phyloP scores from a whole-genome alignment of 139 green algal genomes.

The Micractinium sp. region DNA sequence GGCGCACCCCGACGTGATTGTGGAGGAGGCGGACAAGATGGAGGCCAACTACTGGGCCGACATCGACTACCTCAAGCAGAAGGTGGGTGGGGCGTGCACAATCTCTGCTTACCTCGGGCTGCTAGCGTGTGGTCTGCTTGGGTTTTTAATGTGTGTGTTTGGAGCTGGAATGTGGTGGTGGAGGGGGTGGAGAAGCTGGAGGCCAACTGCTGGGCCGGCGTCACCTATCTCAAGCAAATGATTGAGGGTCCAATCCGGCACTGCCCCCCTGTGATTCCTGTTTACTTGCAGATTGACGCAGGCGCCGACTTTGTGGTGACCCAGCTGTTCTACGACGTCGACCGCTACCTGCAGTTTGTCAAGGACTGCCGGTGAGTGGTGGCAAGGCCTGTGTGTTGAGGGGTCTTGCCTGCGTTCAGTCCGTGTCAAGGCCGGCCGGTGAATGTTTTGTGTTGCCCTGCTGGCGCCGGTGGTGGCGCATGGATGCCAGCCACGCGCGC shows the following conservation, averaged over 20 bases:
- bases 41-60: slow-evolving; percentile 87
- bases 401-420: too few species aligned
- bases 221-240: background rate
- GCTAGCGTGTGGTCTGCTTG: too few species aligned
- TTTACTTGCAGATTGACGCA: slow-evolving; percentile 66
- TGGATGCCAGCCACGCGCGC: background rate
- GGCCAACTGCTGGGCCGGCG: slow-evolving; percentile 79
- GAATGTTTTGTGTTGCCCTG: background rate
- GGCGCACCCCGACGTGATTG: slow-evolving; percentile 94
- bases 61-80: slow-evolving; percentile 95
- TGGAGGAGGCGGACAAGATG: slow-evolving; percentile 77
- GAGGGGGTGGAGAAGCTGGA: slow-evolving; percentile 76
- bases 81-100: slow-evolving; percentile 61
- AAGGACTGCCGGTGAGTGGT: slow-evolving; percentile 71
- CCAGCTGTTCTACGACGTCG: slow-evolving; percentile 96
- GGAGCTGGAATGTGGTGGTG: slow-evolving; percentile 82
- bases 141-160: background rate
- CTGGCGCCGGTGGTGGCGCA: background rate
- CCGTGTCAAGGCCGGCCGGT: background rate
- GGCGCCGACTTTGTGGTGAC: slow-evolving; percentile 95
- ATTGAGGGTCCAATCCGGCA: background rate
- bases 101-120: too few species aligned
- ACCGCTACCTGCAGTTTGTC: slow-evolving; percentile 87
- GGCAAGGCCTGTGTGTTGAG: too few species aligned
- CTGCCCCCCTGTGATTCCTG: background rate